Conservation (phyloP, 2,329 filamentous ascomycete genomes). For the Aureobasidium sp. region DNA sequence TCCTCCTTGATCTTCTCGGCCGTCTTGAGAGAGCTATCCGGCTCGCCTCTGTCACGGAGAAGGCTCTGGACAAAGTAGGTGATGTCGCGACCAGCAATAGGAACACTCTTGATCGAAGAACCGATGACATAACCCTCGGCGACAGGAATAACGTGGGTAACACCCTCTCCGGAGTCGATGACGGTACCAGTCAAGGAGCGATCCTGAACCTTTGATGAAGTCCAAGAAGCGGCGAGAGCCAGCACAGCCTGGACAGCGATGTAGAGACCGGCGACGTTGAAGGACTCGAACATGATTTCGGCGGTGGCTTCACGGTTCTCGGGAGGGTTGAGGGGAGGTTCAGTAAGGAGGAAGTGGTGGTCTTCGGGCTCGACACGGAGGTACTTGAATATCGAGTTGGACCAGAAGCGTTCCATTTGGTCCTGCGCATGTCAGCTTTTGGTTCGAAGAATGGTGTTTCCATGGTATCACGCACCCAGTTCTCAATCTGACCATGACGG, state of each 20-base stretch:
- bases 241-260: slow-evolving; percentile 97
- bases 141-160: slow-evolving; percentile 97
- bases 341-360: slow-evolving; percentile 95
- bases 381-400: slow-evolving; percentile 99
- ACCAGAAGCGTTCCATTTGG: slow-evolving; percentile 99
- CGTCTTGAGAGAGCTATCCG: slow-evolving; percentile 93
- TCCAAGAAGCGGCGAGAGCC: slow-evolving; percentile 95
- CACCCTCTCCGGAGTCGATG: slow-evolving; percentile 97
- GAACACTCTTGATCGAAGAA: slow-evolving; percentile 98
- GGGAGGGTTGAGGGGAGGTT: slow-evolving; percentile 88
- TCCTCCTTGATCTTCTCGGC: slow-evolving; percentile 98
- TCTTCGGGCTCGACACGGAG: slow-evolving; percentile 96
- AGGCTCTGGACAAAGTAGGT: slow-evolving; percentile 98
- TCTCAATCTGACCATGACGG: slow-evolving; percentile 95
- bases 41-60: slow-evolving; percentile 89
- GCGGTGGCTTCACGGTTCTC: slow-evolving; percentile 99
- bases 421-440: slow-evolving; percentile 51
- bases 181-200: slow-evolving; percentile 94
- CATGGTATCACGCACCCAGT: slow-evolving; percentile 64
- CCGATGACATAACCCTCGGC: slow-evolving; percentile 98
- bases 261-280: slow-evolving; percentile 98
- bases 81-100: slow-evolving; percentile 94
- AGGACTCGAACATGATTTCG: slow-evolving; percentile 99
- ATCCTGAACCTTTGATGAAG: slow-evolving; percentile 94
- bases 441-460: too few relatives aligned